Evolutionary conservation across 345 rosid genomes (phyloP).

Genomic region (Brassica rapa): DNA sequence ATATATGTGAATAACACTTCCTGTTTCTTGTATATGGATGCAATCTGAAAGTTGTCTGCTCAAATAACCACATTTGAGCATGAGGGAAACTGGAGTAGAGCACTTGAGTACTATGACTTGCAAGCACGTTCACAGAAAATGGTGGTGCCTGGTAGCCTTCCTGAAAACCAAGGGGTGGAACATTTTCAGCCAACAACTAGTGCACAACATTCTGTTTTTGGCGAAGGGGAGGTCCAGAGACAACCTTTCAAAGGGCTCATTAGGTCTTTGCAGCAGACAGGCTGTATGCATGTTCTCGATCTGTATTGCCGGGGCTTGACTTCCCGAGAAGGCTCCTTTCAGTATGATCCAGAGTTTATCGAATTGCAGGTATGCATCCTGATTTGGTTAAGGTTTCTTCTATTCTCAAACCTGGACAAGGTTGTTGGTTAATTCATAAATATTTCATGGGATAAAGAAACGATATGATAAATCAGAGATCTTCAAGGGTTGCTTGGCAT

Average conservation of each 20-base stretch:
- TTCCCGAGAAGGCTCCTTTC: conserved; percentile 64
- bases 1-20: conserved; percentile 29
- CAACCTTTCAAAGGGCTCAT: conserved; percentile 87
- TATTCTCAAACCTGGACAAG: conserved; percentile 6
- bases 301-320: conserved; percentile 85
- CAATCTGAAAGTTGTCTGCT: conserved; percentile 60
- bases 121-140: conserved; percentile 73
- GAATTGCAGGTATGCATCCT: conserved; percentile 76
- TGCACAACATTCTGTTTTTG: conserved; percentile 42
- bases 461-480: conserved; percentile 13
- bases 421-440: conserved; percentile 6
- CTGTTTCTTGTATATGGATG: conserved; percentile 38
- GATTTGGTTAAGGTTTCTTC: conserved; percentile 6
- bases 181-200: conserved; percentile 38
- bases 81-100: conserved; percentile 95
- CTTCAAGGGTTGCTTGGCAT: conserved; percentile 17
- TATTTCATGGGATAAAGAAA: conserved; percentile 20
- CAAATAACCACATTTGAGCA: conserved; percentile 95
- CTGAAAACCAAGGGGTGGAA: conserved; percentile 41
- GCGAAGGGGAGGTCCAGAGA: conserved; percentile 52
- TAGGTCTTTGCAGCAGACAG: conserved; percentile 89
- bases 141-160: conserved; percentile 41
- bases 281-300: conserved; percentile 88
- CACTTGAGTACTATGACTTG: conserved; percentile 89
- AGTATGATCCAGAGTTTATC: conserved; percentile 70